Base-by-base conservation (phyloP, 2,329 filamentous ascomycete genomes). In the Cordyceps pruinosa region DNA sequence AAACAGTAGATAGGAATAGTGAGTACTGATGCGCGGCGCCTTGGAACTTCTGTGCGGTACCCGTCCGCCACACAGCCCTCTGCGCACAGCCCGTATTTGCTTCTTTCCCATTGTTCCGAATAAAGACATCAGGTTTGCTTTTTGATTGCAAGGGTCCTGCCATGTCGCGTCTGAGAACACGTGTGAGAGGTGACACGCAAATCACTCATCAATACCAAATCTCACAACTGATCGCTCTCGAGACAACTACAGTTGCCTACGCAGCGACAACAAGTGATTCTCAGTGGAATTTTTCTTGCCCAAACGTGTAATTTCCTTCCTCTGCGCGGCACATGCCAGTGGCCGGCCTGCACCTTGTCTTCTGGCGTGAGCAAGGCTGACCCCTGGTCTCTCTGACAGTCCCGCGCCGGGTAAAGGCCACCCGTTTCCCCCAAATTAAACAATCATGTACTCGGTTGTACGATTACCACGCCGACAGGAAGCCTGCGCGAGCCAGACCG, bases 341-440 rank as follows among this genome's bases (percentile, higher is more conserved):
- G n/a, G 10, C 3, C 25, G 23, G 32, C 23, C 23, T 45, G 21
- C 41, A 5, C 30, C 46, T 30, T 21, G 12, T 42, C 12, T 26
- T n/a, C 13, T 34, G 17, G 37, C 12, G 19, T 28, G 8, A 21
- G 19, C 39, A 21, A 44, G 50, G 39, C 9, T 52, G 10, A 39
- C 13, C 53, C 44, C 34, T 10, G 35, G 5, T 25, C 28, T 15
- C 32, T 49, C 35, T 41, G 53, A 56, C 35, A 53, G n/a, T n/a
- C 25, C 46, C 46, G 30, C 8, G 15, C 46, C 46, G 30, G 54
- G 32, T 55, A 35, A 9, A 32, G 13, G 21, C 46, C 37, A 23
- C 37, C 46, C 46, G 54, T 39, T 44, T 37, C 46, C 46, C 23
- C 54, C 39, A 57, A 57, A 57, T 57, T 49, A 45, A 55, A 54